These are phyloP conservation scores for Choanephora cucurbitarum DNA, from an alignment of 371 early-diverging fungal species.

Conservation along the genomic window DNA sequence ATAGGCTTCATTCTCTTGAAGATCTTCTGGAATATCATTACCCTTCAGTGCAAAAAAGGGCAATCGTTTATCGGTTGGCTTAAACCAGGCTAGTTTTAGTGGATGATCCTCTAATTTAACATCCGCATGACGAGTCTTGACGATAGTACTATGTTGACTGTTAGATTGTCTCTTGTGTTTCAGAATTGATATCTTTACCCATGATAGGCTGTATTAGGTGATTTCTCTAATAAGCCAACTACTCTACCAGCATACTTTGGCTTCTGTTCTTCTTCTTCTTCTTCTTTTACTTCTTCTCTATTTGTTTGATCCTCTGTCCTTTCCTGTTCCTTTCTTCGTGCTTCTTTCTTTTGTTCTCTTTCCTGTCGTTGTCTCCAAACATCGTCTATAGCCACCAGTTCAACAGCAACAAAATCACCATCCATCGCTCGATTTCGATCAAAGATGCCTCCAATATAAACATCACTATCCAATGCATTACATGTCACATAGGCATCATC, in stretches of 20 bases:
- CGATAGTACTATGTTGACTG: background rate
- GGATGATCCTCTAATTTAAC: background rate
- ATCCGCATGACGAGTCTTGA: background rate
- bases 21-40: slow-evolving; percentile 56
- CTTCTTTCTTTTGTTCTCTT: slow-evolving; percentile 33
- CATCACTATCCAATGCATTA: slow-evolving; percentile 58
- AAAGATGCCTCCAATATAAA: slow-evolving; percentile 68
- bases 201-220: slow-evolving; percentile 49
- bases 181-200: slow-evolving; percentile 42
- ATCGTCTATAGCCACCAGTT: slow-evolving; percentile 61
- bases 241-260: slow-evolving; percentile 61
- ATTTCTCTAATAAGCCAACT: slow-evolving; percentile 54
- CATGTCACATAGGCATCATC: slow-evolving; percentile 81
- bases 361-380: slow-evolving; percentile 45
- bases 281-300: slow-evolving; percentile 9
- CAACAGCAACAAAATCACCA: slow-evolving; percentile 78
- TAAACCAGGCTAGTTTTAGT: slow-evolving; percentile 69
- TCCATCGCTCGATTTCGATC: slow-evolving; percentile 82
- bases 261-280: slow-evolving; percentile 37
- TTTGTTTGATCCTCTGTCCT: slow-evolving; percentile 7
- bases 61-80: slow-evolving; percentile 71
- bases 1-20: slow-evolving; percentile 51
- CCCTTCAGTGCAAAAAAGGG: slow-evolving; percentile 68
- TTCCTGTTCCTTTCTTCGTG: background rate
- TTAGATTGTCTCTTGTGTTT: too few relatives aligned